Conservation (phyloP, 495 filamentous ascomycete genomes). For the Penicillium maclennaniae region DNA sequence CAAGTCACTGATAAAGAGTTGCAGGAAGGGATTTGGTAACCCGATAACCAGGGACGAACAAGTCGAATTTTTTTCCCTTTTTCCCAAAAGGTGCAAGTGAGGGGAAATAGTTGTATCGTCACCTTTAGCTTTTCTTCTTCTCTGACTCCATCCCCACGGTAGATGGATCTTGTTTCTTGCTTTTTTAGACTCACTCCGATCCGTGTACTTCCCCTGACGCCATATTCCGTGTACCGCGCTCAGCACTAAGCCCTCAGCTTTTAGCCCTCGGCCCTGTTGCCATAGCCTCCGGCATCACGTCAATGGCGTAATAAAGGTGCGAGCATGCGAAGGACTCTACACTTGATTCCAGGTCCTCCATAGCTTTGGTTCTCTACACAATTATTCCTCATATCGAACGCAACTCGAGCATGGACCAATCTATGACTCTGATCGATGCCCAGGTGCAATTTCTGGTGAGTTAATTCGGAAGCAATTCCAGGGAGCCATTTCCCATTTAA, state of each 20-base stretch:
- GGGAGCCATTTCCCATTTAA: neutral
- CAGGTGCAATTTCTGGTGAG: slow-evolving; percentile 56
- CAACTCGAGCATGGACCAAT: slow-evolving; percentile 39
- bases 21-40: slow-evolving; percentile 21
- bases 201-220: slow-evolving; percentile 16
- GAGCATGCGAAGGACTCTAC: neutral
- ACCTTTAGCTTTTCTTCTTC: neutral
- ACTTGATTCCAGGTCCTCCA: neutral
- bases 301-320: slow-evolving; percentile 19
- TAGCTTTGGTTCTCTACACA: neutral
- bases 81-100: neutral
- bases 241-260: neutral
- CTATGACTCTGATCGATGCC: slow-evolving; percentile 48
- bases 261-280: slow-evolving; percentile 1
- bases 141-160: neutral
- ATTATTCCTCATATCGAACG: neutral
- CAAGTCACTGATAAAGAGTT: slow-evolving; percentile 12
- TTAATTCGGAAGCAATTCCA: neutral
- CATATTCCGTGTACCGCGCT: neutral
- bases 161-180: neutral
- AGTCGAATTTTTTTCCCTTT: neutral
- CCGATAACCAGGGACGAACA: slow-evolving; percentile 1
- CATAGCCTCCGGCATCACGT: slow-evolving; percentile 7
- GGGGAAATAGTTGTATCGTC: neutral
- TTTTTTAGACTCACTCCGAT: neutral